phyloP scores from a whole-genome alignment of 2,329 filamentous ascomycete genomes.

The Colletotrichum liaoningense region DNA sequence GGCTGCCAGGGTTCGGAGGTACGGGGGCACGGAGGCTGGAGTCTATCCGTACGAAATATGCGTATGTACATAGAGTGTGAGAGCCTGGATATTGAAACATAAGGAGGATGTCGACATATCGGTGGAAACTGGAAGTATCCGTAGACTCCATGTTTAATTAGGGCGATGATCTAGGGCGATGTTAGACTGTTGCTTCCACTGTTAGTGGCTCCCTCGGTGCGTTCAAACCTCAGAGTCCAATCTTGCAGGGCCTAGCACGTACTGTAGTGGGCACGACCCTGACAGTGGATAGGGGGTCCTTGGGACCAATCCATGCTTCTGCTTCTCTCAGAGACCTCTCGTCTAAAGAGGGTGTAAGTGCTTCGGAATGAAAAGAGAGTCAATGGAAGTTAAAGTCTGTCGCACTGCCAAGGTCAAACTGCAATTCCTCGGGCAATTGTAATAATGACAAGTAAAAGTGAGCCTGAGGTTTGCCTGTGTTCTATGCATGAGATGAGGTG shows the following conservation, averaged over 20 bases:
- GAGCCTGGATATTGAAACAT: neutral
- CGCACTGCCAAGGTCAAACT: neutral
- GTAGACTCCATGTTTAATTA: slow-evolving; percentile 9
- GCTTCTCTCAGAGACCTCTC: neutral
- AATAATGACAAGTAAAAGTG: neutral
- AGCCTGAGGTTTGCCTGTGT: neutral
- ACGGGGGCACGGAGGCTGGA: neutral
- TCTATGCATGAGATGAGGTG: neutral
- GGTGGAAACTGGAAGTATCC: neutral
- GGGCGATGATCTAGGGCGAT: slow-evolving; percentile 12
- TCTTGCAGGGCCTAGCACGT: neutral
- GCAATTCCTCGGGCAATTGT: neutral
- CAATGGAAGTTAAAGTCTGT: neutral
- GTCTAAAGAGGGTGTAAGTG: neutral
- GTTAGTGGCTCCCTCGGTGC: neutral
- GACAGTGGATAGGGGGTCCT: neutral
- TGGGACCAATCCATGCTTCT: neutral
- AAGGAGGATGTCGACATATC: neutral
- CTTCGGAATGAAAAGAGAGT: neutral
- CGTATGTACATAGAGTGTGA: too few relatives aligned
- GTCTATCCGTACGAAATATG: too few relatives aligned
- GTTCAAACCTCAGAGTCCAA: neutral
- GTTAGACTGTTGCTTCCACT: neutral
- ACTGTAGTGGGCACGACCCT: neutral
- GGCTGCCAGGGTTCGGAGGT: slow-evolving; percentile 1